phyloP scores from a whole-genome alignment of 108 stramenopile species.

The Pseudonitzschia pungens region DNA sequence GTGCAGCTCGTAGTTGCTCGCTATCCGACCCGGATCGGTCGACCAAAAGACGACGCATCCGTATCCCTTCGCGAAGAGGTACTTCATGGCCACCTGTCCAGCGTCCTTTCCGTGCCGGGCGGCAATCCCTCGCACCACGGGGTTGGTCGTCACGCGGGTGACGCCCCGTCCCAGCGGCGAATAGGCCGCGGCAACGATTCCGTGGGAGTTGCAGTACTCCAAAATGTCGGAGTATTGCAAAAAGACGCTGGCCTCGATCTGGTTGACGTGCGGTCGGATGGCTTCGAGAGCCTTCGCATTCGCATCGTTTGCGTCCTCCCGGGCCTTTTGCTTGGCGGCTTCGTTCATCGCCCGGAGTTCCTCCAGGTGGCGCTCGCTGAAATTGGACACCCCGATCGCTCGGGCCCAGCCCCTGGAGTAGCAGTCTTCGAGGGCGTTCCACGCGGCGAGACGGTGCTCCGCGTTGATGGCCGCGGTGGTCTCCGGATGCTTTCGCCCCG shows the following conservation, averaged over 20 bases:
- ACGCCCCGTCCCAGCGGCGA: slow-evolving; percentile 10
- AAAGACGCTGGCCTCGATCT: slow-evolving; percentile 36
- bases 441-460: slow-evolving; percentile 35
- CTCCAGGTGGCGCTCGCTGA: slow-evolving; percentile 31
- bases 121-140: neutral
- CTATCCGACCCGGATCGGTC: neutral
- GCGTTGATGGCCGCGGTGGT: slow-evolving; percentile 4
- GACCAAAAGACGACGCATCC: slow-evolving; percentile 13
- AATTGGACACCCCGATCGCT: slow-evolving; percentile 46
- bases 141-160: neutral
- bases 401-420: slow-evolving; percentile 40
- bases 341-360: slow-evolving; percentile 18
- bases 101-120: neutral
- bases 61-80: slow-evolving; percentile 9
- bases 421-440: slow-evolving; percentile 38
- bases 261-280: slow-evolving; percentile 38
- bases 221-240: slow-evolving; percentile 16
- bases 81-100: slow-evolving; percentile 14
- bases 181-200: slow-evolving; percentile 14
- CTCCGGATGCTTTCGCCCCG: slow-evolving; percentile 15
- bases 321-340: neutral
- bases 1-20: neutral
- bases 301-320: neutral
- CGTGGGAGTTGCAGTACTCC: slow-evolving; percentile 7
- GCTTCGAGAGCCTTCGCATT: slow-evolving; percentile 14